These are phyloP conservation scores for Pythium coloratum DNA, from an alignment of 352 stramenopile species.

Conservation along the genomic window DNA sequence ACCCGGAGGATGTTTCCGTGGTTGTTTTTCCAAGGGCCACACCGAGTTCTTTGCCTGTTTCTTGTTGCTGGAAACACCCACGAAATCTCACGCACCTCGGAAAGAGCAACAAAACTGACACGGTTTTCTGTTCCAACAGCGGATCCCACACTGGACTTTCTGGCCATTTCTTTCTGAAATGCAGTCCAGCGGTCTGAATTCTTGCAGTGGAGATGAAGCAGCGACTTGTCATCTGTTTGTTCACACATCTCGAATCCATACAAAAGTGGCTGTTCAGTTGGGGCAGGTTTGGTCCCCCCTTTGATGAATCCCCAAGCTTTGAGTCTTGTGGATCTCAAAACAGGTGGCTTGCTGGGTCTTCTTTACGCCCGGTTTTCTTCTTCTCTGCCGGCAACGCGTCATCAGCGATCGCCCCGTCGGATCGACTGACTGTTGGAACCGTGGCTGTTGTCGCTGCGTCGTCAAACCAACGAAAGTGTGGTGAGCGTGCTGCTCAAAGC, in stretches of 20 bases:
- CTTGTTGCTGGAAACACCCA: neutral
- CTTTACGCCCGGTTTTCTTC: neutral
- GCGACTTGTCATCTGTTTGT: slow-evolving; percentile 16
- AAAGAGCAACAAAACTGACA: neutral
- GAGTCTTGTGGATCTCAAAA: neutral
- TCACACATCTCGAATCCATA: slow-evolving; percentile 11
- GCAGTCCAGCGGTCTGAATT: slow-evolving; percentile 17
- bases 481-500: neutral
- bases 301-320: neutral
- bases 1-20: neutral
- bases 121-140: neutral
- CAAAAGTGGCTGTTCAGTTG: slow-evolving; percentile 24
- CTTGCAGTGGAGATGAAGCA: slow-evolving; percentile 14
- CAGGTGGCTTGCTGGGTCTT: neutral
- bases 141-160: neutral
- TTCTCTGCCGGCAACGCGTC: neutral
- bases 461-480: neutral
- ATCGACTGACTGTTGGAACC: neutral
- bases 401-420: neutral
- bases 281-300: neutral
- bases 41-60: neutral
- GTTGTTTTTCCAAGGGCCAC: neutral
- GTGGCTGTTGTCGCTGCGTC: neutral
- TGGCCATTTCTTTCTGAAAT: slow-evolving; percentile 15
- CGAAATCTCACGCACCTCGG: neutral